Conservation (phyloP, 345 rosid genomes). For the Lumnitzera littorea region DNA sequence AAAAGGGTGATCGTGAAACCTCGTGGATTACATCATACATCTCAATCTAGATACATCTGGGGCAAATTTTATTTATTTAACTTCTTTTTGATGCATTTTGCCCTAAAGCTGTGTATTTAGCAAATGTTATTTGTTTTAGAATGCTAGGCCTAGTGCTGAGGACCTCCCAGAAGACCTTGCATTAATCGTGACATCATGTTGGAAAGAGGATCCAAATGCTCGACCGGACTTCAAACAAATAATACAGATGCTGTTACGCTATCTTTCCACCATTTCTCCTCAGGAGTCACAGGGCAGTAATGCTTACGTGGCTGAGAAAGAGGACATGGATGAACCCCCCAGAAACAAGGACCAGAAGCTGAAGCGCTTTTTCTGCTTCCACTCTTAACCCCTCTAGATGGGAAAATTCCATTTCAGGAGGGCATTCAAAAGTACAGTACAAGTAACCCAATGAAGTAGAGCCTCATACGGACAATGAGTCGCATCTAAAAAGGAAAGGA, state of each 20-base stretch:
- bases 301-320: too few relatives aligned
- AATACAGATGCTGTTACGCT: constrained; percentile 71
- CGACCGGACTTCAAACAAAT: constrained; percentile 81
- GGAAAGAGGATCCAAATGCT: constrained; percentile 92
- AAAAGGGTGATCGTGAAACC: too few relatives aligned
- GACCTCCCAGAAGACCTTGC: constrained; percentile 75
- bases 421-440: too few relatives aligned
- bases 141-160: constrained; percentile 81
- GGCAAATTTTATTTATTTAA: neutral
- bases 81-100: neutral
- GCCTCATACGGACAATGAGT: too few relatives aligned
- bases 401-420: too few relatives aligned
- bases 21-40: too few relatives aligned
- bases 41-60: neutral
- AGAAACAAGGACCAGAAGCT: too few relatives aligned
- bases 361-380: too few relatives aligned
- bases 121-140: constrained; percentile 28
- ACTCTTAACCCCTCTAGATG: too few relatives aligned
- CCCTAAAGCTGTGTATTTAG: neutral
- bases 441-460: too few relatives aligned
- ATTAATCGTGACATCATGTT: constrained; percentile 76
- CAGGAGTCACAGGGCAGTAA: constrained; percentile 16
- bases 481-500: too few relatives aligned
- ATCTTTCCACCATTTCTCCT: constrained; percentile 52
- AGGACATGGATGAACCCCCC: too few relatives aligned